Evolutionary conservation across 2,329 filamentous ascomycete species (phyloP), one percentile per base, ranked within the genome.

Genomic region (Aspergillus novofumigatus): DNA sequence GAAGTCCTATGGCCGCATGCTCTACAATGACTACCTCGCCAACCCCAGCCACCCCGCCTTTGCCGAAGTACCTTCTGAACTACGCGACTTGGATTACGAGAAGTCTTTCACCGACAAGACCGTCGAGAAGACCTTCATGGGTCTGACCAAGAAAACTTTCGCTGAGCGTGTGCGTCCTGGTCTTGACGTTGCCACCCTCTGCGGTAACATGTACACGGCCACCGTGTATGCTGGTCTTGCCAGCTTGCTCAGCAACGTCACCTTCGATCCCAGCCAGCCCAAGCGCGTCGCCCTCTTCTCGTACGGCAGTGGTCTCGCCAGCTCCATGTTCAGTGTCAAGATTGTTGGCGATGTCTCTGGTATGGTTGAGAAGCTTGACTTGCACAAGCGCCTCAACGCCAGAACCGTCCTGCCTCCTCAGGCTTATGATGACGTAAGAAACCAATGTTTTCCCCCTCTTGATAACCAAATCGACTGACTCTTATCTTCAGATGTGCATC

Each of bases 41-140:
- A 83, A 91, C 74, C 85, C 89, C 50, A 81, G 85, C 61, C 80
- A 82, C 74, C 76, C 86, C 49, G 81, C 81, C 55, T 94, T 93
- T 70, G 83, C 84, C 59, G 88, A 91, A 63, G 88, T 93, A 41
- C 83, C 90, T 53, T 82, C 87, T 45, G 90, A 92, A 76, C 78
- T 93, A 60, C 85, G 87, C 62, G 88, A 91, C 68, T 82, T 94
- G 77, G 86, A 90, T 71, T 93, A 93, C 76, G 80, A 87, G 70
- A 86, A 87, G 77, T 93, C 90, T 3, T 77, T 94, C 67, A 86
- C 84, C 60, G 90, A 94, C 81, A 92, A 91, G 82, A 83, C 81
- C 53, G 83, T 94, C 42, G 90, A 94, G 82, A 94, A 93, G 85
- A 88, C 87, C 61, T 94, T 94, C 75, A 90, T 94, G 87, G 81